Evolutionary conservation across 2,329 filamentous ascomycete species (phyloP).

Genomic region (Hymenotorrendiella dingleyae): DNA sequence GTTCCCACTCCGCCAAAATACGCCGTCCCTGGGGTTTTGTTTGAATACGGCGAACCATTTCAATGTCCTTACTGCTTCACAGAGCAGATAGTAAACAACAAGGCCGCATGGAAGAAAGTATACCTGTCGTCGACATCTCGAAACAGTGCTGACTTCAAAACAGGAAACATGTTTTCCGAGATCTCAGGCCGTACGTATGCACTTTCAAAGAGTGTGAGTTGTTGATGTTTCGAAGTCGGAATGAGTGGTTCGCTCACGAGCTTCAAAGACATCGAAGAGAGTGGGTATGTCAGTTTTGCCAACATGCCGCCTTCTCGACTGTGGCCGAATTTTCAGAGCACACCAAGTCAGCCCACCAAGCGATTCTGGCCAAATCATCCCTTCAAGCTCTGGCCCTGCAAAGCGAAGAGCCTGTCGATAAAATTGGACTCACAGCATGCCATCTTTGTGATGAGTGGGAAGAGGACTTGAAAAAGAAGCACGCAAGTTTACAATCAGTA

Average conservation of each 20-base stretch:
- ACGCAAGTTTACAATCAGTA: background rate
- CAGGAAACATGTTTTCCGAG: slow-evolving; percentile 30
- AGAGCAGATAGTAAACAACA: slow-evolving; percentile 17
- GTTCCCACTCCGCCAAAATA: slow-evolving; percentile 18
- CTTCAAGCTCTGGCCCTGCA: slow-evolving; percentile 20
- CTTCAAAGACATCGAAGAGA: slow-evolving; percentile 26
- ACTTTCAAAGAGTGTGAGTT: slow-evolving; percentile 30
- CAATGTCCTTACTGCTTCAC: slow-evolving; percentile 22
- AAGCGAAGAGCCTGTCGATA: slow-evolving; percentile 20
- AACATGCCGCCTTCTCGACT: slow-evolving; percentile 6
- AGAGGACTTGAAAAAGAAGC: slow-evolving; percentile 1
- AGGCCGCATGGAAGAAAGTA: slow-evolving; percentile 19
- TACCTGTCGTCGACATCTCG: background rate
- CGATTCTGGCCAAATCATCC: slow-evolving; percentile 9
- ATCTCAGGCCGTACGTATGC: slow-evolving; percentile 33
- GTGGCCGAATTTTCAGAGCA: slow-evolving; percentile 13
- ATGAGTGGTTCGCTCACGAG: slow-evolving; percentile 33
- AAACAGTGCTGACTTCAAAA: slow-evolving; percentile 5
- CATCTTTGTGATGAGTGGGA: slow-evolving; percentile 31
- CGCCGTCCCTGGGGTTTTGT: slow-evolving; percentile 19
- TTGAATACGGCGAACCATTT: slow-evolving; percentile 22
- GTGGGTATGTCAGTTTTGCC: slow-evolving; percentile 26
- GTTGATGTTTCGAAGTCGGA: slow-evolving; percentile 26
- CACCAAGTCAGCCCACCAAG: slow-evolving; percentile 9
- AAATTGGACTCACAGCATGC: slow-evolving; percentile 23